These are phyloP conservation scores for Cymodocea nodosa DNA, from an alignment of 116 monocot species.

Conservation along the genomic window DNA sequence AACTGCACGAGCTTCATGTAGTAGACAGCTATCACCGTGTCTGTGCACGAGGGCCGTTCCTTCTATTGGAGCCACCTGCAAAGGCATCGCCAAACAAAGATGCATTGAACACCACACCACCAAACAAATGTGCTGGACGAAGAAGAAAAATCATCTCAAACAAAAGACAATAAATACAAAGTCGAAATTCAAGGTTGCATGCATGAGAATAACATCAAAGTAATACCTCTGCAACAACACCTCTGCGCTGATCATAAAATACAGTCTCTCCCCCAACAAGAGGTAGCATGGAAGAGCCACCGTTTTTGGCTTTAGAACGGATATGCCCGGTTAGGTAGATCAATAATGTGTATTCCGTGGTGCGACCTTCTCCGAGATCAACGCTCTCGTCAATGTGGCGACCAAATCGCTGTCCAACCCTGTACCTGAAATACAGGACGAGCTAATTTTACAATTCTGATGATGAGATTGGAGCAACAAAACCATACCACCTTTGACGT, in stretches of 20 bases:
- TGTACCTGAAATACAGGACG: constrained; percentile 38
- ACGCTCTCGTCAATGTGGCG: constrained; percentile 88
- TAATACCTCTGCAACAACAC: constrained; percentile 59
- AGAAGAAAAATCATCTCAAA: background rate
- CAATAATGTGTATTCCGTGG: constrained; percentile 66
- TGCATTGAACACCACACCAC: background rate
- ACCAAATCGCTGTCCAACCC: constrained; percentile 76
- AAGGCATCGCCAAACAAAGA: background rate
- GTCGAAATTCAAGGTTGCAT: no score
- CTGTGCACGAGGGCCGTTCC: constrained; percentile 92
- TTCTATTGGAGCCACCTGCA: constrained; percentile 72
- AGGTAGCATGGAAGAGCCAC: constrained; percentile 22
- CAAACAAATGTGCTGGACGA: no score
- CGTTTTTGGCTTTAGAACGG: constrained; percentile 19
- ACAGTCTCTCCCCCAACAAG: constrained; percentile 85
- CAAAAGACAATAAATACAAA: background rate
- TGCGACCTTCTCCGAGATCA: constrained; percentile 43
- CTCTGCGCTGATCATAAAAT: constrained; percentile 63
- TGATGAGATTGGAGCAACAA: no score
- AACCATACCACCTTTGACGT: no score
- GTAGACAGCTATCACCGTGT: constrained; percentile 81
- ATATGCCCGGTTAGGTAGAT: constrained; percentile 61
- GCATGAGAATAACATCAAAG: background rate
- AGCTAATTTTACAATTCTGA: no score
- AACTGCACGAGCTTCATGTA: constrained; percentile 89